Conservation (phyloP, 2,329 filamentous ascomycete species). For the Pestalotiopsis sp. region DNA sequence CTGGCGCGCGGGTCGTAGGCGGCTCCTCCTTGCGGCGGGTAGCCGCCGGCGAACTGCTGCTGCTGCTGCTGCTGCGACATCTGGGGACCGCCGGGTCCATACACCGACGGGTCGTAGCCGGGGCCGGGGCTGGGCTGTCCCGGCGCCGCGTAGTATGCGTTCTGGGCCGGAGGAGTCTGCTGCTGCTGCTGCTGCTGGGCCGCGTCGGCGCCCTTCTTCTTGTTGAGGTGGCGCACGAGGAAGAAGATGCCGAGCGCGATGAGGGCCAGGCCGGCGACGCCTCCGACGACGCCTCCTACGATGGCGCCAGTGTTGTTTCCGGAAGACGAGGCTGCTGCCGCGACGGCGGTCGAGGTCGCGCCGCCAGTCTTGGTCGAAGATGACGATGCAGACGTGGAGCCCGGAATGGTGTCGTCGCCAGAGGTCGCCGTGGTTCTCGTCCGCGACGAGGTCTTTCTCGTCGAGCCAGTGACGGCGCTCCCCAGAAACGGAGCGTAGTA, state of each 20-base stretch:
- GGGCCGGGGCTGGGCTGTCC: background rate
- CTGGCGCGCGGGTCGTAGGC: background rate
- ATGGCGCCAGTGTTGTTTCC: conserved; percentile 29
- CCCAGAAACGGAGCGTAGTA: conserved; percentile 10
- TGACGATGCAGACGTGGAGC: background rate
- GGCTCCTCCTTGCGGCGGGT: background rate
- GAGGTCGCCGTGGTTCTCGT: background rate
- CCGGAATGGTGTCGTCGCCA: background rate
- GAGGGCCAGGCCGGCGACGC: conserved; percentile 27
- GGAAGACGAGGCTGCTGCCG: background rate
- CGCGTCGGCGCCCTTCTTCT: conserved; percentile 14
- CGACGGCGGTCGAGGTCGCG: background rate
- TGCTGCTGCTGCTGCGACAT: background rate
- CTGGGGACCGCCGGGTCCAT: background rate
- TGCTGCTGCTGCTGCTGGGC: background rate
- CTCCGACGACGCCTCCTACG: conserved; percentile 28
- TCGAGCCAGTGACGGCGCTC: background rate
- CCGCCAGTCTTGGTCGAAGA: background rate
- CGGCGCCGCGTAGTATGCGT: conserved; percentile 2
- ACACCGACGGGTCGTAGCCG: background rate
- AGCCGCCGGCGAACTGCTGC: background rate
- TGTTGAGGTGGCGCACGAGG: conserved; percentile 23
- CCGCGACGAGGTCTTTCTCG: background rate
- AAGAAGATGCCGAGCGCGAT: conserved; percentile 27
- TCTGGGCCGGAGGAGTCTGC: background rate